phyloP scores from a whole-genome alignment of 2,329 filamentous ascomycete genomes.

The Ciborinia camelliae region DNA sequence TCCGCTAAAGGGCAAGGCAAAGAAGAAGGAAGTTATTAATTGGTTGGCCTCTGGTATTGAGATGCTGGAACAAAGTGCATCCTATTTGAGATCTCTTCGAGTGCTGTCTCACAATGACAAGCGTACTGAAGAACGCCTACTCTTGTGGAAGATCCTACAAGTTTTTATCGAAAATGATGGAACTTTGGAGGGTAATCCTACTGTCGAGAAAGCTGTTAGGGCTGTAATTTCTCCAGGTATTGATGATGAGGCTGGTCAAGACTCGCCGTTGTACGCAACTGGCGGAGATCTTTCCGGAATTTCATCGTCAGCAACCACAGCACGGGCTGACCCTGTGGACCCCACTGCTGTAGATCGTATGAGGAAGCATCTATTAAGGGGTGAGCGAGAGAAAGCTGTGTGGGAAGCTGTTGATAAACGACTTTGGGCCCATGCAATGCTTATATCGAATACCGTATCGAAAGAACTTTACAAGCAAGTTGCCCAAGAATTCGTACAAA shows the following conservation, averaged over 20 bases:
- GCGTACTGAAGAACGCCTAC: conserved; percentile 70
- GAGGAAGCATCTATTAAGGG: conserved; percentile 68
- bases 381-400: conserved; percentile 85
- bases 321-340: conserved; percentile 66
- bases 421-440: conserved; percentile 93
- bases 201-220: conserved; percentile 71
- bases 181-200: conserved; percentile 65
- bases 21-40: conserved; percentile 86
- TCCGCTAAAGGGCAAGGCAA: conserved; percentile 81
- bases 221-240: conserved; percentile 65
- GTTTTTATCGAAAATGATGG: conserved; percentile 87
- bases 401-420: conserved; percentile 92
- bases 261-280: conserved; percentile 38
- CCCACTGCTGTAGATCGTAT: conserved; percentile 66
- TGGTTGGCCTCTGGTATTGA: conserved; percentile 82
- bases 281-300: conserved; percentile 42
- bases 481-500: conserved; percentile 89
- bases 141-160: conserved; percentile 84
- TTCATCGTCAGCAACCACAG: conserved; percentile 38
- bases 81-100: conserved; percentile 44
- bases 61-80: conserved; percentile 57
- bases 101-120: conserved; percentile 61
- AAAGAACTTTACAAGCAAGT: conserved; percentile 88
- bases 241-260: conserved; percentile 32
- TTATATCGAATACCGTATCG: conserved; percentile 76